Conservation (phyloP, 176 grass and related monocot species). For the Ampelocalamus luodianensis region DNA sequence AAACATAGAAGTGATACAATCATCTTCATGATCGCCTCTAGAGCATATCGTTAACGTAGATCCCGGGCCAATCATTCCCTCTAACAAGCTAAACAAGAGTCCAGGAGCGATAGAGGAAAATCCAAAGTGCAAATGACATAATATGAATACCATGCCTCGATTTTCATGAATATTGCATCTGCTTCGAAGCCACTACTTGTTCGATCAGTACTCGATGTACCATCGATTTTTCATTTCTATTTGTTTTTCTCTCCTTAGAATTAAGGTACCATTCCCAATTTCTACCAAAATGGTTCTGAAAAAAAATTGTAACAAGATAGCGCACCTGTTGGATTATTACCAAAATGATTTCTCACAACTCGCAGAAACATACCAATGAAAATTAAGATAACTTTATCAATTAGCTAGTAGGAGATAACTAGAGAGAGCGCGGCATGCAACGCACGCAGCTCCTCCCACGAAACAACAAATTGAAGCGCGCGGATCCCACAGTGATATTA, state of each 20-base stretch:
- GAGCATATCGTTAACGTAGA: no score
- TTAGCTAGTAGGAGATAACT: background rate
- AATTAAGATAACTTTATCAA: background rate
- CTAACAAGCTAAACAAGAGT: no score
- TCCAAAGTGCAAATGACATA: no score
- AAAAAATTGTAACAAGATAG: background rate
- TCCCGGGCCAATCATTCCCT: no score
- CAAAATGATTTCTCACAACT: background rate
- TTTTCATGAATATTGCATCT: background rate
- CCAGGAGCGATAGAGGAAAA: no score
- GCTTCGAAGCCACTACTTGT: background rate
- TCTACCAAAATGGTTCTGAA: no score
- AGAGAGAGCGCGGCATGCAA: background rate
- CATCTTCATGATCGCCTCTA: no score
- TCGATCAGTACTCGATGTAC: background rate
- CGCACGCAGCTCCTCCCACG: background rate
- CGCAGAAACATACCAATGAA: background rate
- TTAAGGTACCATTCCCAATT: background rate
- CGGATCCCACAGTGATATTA: background rate
- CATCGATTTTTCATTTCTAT: background rate
- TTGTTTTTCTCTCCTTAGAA: background rate
- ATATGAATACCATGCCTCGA: background rate
- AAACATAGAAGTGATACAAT: no score
- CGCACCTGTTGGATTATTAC: background rate
- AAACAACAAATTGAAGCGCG: background rate